Evolutionary conservation across 306 rosid genomes (phyloP).

Genomic region (Bauhinia variegata): DNA sequence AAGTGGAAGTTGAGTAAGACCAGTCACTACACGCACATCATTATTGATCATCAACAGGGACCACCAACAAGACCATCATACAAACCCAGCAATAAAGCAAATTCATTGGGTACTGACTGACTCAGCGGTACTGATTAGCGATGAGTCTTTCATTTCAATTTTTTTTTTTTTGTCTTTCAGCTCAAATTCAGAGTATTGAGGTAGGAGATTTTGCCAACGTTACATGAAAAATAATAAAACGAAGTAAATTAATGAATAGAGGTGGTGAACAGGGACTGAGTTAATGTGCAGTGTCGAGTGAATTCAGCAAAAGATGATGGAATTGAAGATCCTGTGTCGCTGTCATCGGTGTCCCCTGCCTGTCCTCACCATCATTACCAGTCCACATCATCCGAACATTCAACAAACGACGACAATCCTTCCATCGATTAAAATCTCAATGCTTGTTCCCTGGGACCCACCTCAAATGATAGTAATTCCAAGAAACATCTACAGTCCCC

Average conservation of each 20-base stretch:
- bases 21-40: slow-evolving; percentile 28
- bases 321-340: slow-evolving; percentile 41
- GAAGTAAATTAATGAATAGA: slow-evolving; percentile 1
- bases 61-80: slow-evolving; percentile 37
- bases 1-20: slow-evolving; percentile 56
- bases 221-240: slow-evolving; percentile 22
- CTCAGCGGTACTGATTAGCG: no score
- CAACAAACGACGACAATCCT: slow-evolving; percentile 54
- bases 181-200: no score
- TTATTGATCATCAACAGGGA: slow-evolving; percentile 46
- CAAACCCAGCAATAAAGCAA: slow-evolving; percentile 37
- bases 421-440: slow-evolving; percentile 34
- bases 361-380: slow-evolving; percentile 58
- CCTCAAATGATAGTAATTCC: slow-evolving; percentile 10
- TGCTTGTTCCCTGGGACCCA: slow-evolving; percentile 34
- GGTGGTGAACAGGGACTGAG: not conserved
- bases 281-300: not conserved
- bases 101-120: slow-evolving; percentile 28
- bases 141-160: no score
- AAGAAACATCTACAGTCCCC: slow-evolving; percentile 17
- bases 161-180: no score
- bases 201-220: slow-evolving; percentile 26
- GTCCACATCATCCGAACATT: slow-evolving; percentile 57
- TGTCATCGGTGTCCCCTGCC: slow-evolving; percentile 53
- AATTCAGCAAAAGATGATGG: not conserved